Evolutionary conservation across 106 monocot genomes (phyloP).

Genomic region (Alisma plantagoaquatica): DNA sequence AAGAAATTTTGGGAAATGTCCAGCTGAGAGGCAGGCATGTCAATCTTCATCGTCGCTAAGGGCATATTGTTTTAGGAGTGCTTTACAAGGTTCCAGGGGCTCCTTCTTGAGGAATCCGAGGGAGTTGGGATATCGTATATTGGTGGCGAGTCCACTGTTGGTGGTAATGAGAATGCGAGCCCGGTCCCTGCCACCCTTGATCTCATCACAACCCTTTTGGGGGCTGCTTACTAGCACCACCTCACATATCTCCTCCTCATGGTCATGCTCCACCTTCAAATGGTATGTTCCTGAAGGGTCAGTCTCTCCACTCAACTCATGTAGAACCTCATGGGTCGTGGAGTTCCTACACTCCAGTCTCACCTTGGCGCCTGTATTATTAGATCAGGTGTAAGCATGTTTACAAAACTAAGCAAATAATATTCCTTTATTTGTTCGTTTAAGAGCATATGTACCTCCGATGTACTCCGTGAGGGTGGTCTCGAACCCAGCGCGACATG

Average conservation of each 20-base stretch:
- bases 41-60: conserved; percentile 11
- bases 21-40: no score
- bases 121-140: conserved; percentile 28
- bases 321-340: conserved; percentile 9
- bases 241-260: conserved; percentile 35
- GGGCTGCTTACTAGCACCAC: conserved; percentile 31
- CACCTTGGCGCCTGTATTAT: conserved; percentile 39
- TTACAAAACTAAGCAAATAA: no score
- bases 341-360: conserved; percentile 32
- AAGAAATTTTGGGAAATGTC: no score
- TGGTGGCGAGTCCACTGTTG: conserved; percentile 24
- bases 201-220: conserved; percentile 13
- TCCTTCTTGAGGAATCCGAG: conserved; percentile 45
- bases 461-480: conserved; percentile 40
- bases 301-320: conserved; percentile 20
- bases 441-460: not conserved
- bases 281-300: conserved; percentile 26
- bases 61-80: conserved; percentile 1
- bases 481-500: conserved; percentile 61
- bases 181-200: conserved; percentile 26
- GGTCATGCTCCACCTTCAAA: conserved; percentile 26
- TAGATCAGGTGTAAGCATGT: not conserved
- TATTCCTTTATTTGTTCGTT: not conserved
- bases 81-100: conserved; percentile 18
- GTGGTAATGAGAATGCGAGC: conserved; percentile 28